Evolutionary conservation across 495 filamentous ascomycete genomes (phyloP).

Genomic region (Elasticomyces elasticus): DNA sequence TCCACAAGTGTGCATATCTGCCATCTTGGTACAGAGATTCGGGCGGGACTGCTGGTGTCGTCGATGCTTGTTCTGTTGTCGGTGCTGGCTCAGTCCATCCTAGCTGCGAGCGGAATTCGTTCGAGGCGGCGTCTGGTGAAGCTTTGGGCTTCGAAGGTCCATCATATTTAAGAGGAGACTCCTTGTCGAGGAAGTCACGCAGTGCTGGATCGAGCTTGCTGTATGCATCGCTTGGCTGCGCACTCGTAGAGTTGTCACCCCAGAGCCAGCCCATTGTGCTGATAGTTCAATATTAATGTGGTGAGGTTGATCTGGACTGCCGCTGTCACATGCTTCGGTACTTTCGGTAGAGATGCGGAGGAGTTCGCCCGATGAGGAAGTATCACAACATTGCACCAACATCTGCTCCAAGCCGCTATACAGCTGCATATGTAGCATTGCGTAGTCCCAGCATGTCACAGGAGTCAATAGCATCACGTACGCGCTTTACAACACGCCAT

Average conservation of each 20-base stretch:
- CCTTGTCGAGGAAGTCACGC: constrained; percentile 72
- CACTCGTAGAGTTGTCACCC: constrained; percentile 25
- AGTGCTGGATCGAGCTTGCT: constrained; percentile 74
- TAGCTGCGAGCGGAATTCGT: constrained; percentile 16
- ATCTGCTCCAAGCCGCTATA: neutral
- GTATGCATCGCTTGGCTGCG: constrained; percentile 52
- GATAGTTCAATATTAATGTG: neutral
- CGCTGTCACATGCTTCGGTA: neutral
- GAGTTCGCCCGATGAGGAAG: neutral
- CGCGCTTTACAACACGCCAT: neutral
- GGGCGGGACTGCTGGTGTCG: constrained; percentile 32
- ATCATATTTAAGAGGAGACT: constrained; percentile 34
- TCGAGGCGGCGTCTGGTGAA: constrained; percentile 17
- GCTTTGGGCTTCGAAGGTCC: constrained; percentile 14
- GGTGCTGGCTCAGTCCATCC: constrained; percentile 1
- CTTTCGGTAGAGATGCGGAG: neutral
- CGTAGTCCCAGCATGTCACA: constrained; percentile 1
- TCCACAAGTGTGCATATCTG: constrained; percentile 90
- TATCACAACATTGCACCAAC: neutral
- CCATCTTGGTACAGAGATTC: constrained; percentile 64
- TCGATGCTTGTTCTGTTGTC: constrained; percentile 37
- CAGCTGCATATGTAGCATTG: neutral
- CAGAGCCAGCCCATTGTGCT: constrained; percentile 64
- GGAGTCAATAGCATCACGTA: neutral
- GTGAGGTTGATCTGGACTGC: neutral